Base-by-base conservation (phyloP, 2,329 filamentous ascomycete genomes). In the Cytospora chrysosperma region DNA sequence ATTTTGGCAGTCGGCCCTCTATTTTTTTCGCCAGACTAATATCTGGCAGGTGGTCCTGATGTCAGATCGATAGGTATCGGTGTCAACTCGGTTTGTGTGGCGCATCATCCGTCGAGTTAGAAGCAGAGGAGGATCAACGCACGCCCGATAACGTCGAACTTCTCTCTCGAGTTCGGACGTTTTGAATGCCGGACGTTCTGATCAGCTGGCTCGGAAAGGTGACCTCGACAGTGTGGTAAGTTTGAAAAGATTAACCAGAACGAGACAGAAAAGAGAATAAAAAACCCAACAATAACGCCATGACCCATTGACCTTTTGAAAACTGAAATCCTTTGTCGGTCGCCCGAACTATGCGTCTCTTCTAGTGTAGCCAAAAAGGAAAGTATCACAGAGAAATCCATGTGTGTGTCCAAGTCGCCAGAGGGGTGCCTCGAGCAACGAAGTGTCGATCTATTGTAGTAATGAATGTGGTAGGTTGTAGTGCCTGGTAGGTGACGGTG, bases 261-360 rank as follows among this genome's bases (percentile, higher is more conserved):
- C n/a, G 19, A n/a, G n/a, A 61, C 27, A 30, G 21, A 30, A 62
- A 60, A 53, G 26, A 61, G 10, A 37, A 52, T 40, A 65, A 65
- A 53, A 47, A 47, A 47, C 7, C n/a, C 43, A 24, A 9, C 10
- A 24, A 47, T 47, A 47, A 47, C 43, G 43, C 43, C 43, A 5
- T 12, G 51, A 64, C 50, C 50, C 58, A 57, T n/a, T 52, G 40
- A 56, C 21, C 51, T 61, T 53, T 65, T 54, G 50, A 37, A 58
- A 63, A 47, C 28, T 27, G 43, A 47, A 21, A 43, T 55, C 37
- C 61, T 54, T 58, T 65, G 54, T 65, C 64, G 64, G 64, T 65
- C 51, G 64, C 64, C 64, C 64, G 64, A 64, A 55, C 52, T 58
- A 64, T 64, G 62, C 61, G 59, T 57, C 56, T 64, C 61, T 64